Percentiles rank a stretch among this genome's conserved stretches.
Evolutionary conservation across 495 filamentous ascomycete species (phyloP).

Genomic region (Aspergillus leporis): DNA sequence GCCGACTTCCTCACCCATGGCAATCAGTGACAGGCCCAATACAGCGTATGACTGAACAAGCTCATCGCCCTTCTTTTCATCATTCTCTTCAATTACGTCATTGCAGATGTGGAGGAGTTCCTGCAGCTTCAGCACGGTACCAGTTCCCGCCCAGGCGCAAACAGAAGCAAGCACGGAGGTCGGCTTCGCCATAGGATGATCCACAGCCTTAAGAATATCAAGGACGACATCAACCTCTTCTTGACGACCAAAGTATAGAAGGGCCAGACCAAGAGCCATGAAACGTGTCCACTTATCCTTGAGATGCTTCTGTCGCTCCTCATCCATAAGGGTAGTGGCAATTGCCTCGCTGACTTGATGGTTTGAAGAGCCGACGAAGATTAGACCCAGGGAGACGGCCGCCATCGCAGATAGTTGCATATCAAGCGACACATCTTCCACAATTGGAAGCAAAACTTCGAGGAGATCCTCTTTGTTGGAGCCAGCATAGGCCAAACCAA

Average conservation of each 20-base stretch:
- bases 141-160: conserved; percentile 96
- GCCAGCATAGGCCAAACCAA: conserved; percentile 90
- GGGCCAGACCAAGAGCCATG: conserved; percentile 88
- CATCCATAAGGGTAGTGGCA: conserved; percentile 85
- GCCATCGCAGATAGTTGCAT: conserved; percentile 98
- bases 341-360: conserved; percentile 86
- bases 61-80: conserved; percentile 91
- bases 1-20: conserved; percentile 97
- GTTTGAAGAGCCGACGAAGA: conserved; percentile 91
- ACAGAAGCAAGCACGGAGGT: conserved; percentile 89
- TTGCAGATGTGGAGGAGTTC: conserved; percentile 96
- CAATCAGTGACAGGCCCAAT: conserved; percentile 86
- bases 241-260: conserved; percentile 93
- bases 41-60: conserved; percentile 94
- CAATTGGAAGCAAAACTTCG: conserved; percentile 79
- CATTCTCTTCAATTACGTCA: conserved; percentile 91
- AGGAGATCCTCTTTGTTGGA: conserved; percentile 84
- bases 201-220: conserved; percentile 91
- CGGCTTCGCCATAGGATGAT: conserved; percentile 91
- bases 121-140: conserved; percentile 93
- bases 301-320: conserved; percentile 80
- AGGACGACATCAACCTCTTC: conserved; percentile 96
- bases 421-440: conserved; percentile 74
- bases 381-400: conserved; percentile 83
- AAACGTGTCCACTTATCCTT: conserved; percentile 99